Conservation (phyloP, 2,329 filamentous ascomycete species). For the Juglanconis juglandina region DNA sequence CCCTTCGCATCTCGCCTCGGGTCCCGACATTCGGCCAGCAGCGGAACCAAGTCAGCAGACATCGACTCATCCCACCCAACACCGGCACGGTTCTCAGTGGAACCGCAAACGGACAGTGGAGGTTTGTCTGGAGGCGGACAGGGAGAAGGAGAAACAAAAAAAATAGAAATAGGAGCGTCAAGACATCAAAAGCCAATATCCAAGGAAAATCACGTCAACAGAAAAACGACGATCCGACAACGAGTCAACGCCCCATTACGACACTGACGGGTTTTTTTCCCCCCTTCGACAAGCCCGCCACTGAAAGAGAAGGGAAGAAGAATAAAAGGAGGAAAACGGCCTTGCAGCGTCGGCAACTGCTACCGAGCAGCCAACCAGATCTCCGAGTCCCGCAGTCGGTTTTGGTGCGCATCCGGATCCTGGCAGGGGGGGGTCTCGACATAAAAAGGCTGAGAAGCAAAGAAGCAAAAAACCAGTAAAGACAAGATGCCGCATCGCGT, state of each 20-base stretch:
- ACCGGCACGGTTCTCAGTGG: constrained; percentile 1
- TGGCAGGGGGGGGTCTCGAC: neutral
- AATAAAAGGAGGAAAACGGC: neutral
- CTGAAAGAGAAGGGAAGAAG: neutral
- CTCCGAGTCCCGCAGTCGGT: neutral
- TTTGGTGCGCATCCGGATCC: neutral
- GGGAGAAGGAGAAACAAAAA: too few species aligned
- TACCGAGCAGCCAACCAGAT: neutral
- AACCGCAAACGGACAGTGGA: too few species aligned
- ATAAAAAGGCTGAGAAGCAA: neutral
- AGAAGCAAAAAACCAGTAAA: neutral
- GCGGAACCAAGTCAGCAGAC: constrained; percentile 9
- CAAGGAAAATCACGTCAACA: neutral
- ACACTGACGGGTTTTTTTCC: neutral
- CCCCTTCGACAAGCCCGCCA: neutral
- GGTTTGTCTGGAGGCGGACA: too few species aligned
- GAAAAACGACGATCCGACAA: neutral
- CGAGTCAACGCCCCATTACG: neutral
- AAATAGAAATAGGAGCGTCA: too few species aligned
- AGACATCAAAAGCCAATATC: neutral
- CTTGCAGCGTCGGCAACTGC: neutral
- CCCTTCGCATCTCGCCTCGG: neutral
- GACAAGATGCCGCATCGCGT: constrained; percentile 54
- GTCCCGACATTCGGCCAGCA: constrained; percentile 15
- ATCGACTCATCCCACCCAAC: constrained; percentile 7